Conservation (phyloP, 108 stramenopile species). For the Seminavis robusta region DNA sequence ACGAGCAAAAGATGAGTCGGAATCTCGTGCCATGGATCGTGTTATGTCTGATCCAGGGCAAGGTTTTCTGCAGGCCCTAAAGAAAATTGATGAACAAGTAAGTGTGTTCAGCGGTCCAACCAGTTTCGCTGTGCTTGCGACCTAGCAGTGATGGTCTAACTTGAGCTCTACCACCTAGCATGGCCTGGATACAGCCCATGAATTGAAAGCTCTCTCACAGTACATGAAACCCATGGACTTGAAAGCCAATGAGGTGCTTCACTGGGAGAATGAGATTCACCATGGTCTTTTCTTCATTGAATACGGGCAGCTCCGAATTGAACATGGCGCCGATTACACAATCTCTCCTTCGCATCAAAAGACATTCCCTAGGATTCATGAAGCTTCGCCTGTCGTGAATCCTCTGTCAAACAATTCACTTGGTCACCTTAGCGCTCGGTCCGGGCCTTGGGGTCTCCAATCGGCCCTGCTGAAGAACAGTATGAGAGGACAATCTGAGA, state of each 20-base stretch:
- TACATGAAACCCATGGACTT: slow-evolving; percentile 45
- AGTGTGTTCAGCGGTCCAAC: neutral
- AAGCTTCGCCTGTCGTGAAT: too few relatives aligned
- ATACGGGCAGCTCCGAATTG: slow-evolving; percentile 30
- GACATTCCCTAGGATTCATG: too few relatives aligned
- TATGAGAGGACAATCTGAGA: too few relatives aligned
- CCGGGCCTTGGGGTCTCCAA: too few relatives aligned
- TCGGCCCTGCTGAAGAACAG: too few relatives aligned
- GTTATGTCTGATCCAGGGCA: slow-evolving; percentile 6
- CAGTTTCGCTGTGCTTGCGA: too few relatives aligned
- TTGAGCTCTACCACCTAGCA: too few relatives aligned
- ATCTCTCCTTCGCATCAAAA: neutral
- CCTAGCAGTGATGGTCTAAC: too few relatives aligned
- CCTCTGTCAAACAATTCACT: too few relatives aligned
- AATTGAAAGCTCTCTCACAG: slow-evolving; percentile 35
- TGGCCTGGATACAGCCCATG: slow-evolving; percentile 14
- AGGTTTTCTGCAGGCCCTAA: slow-evolving; percentile 51
- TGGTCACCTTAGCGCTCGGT: too few relatives aligned
- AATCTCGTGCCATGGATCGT: slow-evolving; percentile 1
- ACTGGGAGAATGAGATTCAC: slow-evolving; percentile 17
- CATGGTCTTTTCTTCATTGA: slow-evolving; percentile 69
- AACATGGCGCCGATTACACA: slow-evolving; percentile 24
- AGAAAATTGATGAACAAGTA: slow-evolving; percentile 47
- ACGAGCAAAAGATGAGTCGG: neutral
- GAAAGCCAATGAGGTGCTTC: slow-evolving; percentile 37